Conservation (phyloP, 371 early-diverging fungal species). For the Rhizomucor miehei region DNA sequence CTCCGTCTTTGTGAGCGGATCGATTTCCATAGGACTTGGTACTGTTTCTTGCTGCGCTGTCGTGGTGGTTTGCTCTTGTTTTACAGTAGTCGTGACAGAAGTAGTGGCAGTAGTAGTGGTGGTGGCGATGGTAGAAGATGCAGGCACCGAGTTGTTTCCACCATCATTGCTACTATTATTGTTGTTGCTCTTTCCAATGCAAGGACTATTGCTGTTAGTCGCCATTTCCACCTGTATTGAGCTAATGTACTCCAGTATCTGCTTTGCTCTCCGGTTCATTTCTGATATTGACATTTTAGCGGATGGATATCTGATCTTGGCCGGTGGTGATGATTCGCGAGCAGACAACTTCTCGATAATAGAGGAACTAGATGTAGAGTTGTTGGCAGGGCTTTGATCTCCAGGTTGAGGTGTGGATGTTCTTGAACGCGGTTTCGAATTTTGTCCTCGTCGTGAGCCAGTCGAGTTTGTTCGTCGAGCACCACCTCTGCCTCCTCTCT, state of each 20-base stretch:
- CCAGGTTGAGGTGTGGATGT: slow-evolving; percentile 22
- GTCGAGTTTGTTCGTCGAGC: slow-evolving; percentile 11
- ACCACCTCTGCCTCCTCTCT: slow-evolving; percentile 3
- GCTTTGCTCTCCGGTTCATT: slow-evolving; percentile 59
- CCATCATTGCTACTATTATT: no score
- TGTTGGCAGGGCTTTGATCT: neutral
- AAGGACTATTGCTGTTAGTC: slow-evolving; percentile 8
- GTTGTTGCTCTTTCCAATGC: no score
- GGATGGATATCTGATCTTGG: slow-evolving; percentile 49
- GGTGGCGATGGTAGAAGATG: no score
- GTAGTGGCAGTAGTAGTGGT: no score
- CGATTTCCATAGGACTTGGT: neutral
- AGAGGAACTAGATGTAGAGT: neutral
- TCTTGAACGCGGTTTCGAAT: slow-evolving; percentile 13
- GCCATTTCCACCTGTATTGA: slow-evolving; percentile 52
- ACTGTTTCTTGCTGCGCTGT: no score
- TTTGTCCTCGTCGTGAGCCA: slow-evolving; percentile 9
- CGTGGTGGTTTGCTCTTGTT: no score
- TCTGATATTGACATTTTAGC: slow-evolving; percentile 53
- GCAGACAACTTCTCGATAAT: slow-evolving; percentile 15
- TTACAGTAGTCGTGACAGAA: no score
- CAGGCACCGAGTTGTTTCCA: no score
- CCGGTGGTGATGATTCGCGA: slow-evolving; percentile 41
- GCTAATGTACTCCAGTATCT: slow-evolving; percentile 54
- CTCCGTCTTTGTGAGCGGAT: slow-evolving; percentile 1